Base-by-base conservation (phyloP, 148 eudicot species). In the Suaeda aralocaspica region DNA sequence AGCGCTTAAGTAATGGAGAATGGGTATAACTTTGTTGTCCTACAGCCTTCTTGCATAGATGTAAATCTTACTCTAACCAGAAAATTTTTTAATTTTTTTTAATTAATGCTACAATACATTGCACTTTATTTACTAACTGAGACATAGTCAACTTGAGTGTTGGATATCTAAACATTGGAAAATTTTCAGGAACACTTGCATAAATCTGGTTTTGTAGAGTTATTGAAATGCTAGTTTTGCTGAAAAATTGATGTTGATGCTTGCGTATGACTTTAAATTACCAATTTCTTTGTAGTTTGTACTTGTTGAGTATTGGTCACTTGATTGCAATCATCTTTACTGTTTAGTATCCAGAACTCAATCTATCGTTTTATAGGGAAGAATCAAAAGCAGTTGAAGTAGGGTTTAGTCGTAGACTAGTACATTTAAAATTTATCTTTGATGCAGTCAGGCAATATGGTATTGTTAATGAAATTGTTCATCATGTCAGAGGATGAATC, bases 1-100 rank as follows among this genome's bases (percentile, higher is more conserved):
- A 84, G 67, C 92, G 90, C 59, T 76, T 94, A 66, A 79, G 64
- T 68, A 82, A 82, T 69, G 99, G 99, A 75, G 92, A 77, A 70
- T 94, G 99, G 98, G 98, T 93, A 87, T 61, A 71, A 44, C 71
- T 67, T 53, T 39, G 49, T 64, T 48, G 26, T 24, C 31, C 31
- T 49, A 12, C 63, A 33, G 53, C 8, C 65, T 50, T 67, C 24
- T 39, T 59, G 69, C 45, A n/a, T 62, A 9, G 53, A 28, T 36
- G 15, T 36, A 25, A 18, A 3, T 70, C 24, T 46, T 29, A 41
- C 53, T 29, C n/a, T 29, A 31, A 45, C 67, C 62, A 25, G 18
- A n/a, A n/a, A n/a, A n/a, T n/a, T n/a, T n/a, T n/a, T n/a, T n/a
- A n/a, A n/a, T n/a, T n/a, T n/a, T n/a, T n/a, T n/a, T n/a, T n/a